Base-by-base conservation (phyloP, 805 yeast species). In the Candida peoriensis region DNA sequence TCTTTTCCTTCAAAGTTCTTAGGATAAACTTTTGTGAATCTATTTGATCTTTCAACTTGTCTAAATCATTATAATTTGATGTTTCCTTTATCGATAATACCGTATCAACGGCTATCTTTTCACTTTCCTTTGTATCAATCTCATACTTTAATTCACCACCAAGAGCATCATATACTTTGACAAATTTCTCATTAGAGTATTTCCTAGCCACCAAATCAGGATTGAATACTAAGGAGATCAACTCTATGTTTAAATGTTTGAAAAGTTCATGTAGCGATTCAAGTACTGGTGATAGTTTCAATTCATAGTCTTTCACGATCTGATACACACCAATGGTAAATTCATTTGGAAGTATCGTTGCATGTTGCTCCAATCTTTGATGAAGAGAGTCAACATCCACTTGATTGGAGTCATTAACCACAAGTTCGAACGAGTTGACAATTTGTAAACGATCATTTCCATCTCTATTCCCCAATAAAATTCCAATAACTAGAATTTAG, bases 81-180 rank as follows among this genome's bases (percentile, higher is more conserved):
- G 24, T 18, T 18, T 41, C 44, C 21, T 37, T 41, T 19, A 38
- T 28, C 5, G 27, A 34, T 8, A 41, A 24, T 6, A 38, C 33
- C 1, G 44, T 37, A 16, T 41, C 39, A 11, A 41, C 36, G 4
- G 44, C 41, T 15, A 38, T 36, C 25, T 41, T 41, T 19, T 41
- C 44, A 32, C 32, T 29, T 12, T 32, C 38, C 25, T 41, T 41
- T 15, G 44, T 34, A 4, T 32, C 34, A 11, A 38, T 38, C 12
- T 41, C 37, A n/a, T 24, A 27, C 11, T 24, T 32, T 10, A 40
- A 14, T 22, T 40, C 41, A 4, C 20, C 30, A 18, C 29, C 14
- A 6, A 28, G 14, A 8, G 19, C 23, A 25, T 37, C 34, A 28
- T 14, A 34, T 5, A 40, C 15, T 15, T 24, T 37, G 21, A 31